phyloP scores from a whole-genome alignment of 805 yeast species.

The Jamesozyma piceae region DNA sequence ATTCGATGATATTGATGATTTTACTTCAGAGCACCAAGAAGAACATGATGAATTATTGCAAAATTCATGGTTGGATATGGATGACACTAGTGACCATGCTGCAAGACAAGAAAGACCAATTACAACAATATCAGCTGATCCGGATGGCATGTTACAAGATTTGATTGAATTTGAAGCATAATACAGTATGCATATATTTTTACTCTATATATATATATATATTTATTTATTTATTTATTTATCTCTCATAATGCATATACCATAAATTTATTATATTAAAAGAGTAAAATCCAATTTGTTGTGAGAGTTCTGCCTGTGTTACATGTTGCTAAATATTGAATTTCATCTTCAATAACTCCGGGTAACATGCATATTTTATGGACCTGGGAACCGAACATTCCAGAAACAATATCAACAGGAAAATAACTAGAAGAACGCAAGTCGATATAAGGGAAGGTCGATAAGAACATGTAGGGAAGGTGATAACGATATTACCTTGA shows the following conservation, averaged over 20 bases:
- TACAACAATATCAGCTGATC: constrained; percentile 8
- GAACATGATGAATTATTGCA: constrained; percentile 24
- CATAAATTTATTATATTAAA: too few relatives aligned
- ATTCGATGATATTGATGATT: constrained; percentile 27
- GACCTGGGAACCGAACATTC: background rate
- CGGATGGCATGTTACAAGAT: constrained; percentile 7
- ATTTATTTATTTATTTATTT: too few relatives aligned
- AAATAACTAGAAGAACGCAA: background rate
- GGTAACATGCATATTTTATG: background rate
- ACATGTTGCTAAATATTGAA: too few relatives aligned
- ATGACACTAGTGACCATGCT: constrained; percentile 9
- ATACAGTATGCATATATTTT: background rate
- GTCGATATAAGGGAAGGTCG: background rate
- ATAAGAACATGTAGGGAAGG: background rate
- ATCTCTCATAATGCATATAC: too few relatives aligned
- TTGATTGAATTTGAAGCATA: constrained; percentile 28
- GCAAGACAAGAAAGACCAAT: constrained; percentile 13
- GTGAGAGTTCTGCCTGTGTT: too few relatives aligned
- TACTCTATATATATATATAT: background rate
- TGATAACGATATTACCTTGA: too few relatives aligned
- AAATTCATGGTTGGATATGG: constrained; percentile 24
- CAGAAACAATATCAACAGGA: background rate
- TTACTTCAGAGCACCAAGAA: constrained; percentile 21
- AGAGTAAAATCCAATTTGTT: too few relatives aligned
- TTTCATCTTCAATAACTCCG: too few relatives aligned